These are phyloP conservation scores for Didymellaceae sp. DNA, from an alignment of 2,329 filamentous ascomycete genomes.

Conservation along the genomic window DNA sequence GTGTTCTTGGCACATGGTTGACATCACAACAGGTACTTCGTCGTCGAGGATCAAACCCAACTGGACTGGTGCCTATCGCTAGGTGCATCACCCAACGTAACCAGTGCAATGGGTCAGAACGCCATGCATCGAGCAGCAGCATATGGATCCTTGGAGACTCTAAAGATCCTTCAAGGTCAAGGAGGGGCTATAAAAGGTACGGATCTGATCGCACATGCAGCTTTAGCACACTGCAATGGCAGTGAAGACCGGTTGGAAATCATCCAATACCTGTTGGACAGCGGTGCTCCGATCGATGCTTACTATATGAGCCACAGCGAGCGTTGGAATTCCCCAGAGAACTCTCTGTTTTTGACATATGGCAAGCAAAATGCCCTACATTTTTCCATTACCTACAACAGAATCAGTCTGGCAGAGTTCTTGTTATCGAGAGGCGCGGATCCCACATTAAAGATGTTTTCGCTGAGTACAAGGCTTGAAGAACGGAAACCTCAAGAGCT, in stretches of 20 bases:
- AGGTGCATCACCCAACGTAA: slow-evolving; percentile 1
- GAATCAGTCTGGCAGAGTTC: background rate
- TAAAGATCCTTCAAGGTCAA: background rate
- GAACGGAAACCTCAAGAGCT: background rate
- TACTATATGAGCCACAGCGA: slow-evolving; percentile 6
- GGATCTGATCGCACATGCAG: slow-evolving; percentile 1
- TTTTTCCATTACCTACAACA: background rate
- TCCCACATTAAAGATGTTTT: background rate
- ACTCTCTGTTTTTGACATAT: background rate
- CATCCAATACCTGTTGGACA: background rate
- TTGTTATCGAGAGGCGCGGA: background rate
- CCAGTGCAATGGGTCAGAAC: background rate
- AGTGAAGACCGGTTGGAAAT: background rate
- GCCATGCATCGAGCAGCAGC: slow-evolving; percentile 3
- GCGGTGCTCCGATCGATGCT: background rate
- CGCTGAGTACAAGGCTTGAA: background rate
- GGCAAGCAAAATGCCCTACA: slow-evolving; percentile 1
- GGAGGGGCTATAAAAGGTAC: background rate
- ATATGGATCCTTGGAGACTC: background rate
- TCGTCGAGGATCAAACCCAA: background rate
- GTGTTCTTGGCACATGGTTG: background rate
- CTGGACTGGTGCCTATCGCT: background rate
- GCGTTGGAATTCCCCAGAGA: background rate
- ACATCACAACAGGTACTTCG: background rate
- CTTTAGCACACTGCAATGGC: background rate